phyloP scores from a whole-genome alignment of 2,329 filamentous ascomycete genomes.

The Penicillium olsonii region DNA sequence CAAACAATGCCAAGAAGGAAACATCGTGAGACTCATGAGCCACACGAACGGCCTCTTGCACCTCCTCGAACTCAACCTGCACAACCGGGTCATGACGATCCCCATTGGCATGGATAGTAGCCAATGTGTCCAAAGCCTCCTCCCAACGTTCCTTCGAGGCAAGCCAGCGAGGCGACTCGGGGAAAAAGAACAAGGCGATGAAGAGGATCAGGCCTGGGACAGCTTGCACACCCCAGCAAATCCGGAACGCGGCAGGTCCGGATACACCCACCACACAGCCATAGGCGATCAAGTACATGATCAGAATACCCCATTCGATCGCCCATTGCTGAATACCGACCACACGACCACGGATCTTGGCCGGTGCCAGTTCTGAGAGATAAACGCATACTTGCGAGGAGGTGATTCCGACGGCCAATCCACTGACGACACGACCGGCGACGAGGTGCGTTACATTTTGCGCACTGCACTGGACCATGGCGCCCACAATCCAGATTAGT shows the following conservation, averaged over 20 bases:
- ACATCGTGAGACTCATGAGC: conserved; percentile 36
- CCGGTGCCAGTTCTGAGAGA: conserved; percentile 45
- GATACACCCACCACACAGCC: conserved; percentile 37
- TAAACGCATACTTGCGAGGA: conserved; percentile 49
- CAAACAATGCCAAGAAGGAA: conserved; percentile 47
- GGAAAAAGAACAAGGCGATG: conserved; percentile 57
- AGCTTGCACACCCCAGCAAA: conserved; percentile 65
- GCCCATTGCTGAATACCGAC: conserved; percentile 49
- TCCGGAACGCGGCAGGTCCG: conserved; percentile 53
- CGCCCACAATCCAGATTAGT: conserved; percentile 27
- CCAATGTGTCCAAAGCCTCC: conserved; percentile 53
- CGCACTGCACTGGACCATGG: conserved; percentile 31
- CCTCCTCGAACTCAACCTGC: conserved; percentile 52
- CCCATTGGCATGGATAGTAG: conserved; percentile 59
- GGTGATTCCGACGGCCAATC: conserved; percentile 42
- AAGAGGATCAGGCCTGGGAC: conserved; percentile 60
- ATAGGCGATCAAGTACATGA: conserved; percentile 48
- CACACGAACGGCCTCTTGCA: conserved; percentile 35
- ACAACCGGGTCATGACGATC: conserved; percentile 57
- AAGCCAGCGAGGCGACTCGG: conserved; percentile 63
- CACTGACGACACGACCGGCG: conserved; percentile 30
- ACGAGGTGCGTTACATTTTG: conserved; percentile 28
- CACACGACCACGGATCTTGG: conserved; percentile 44
- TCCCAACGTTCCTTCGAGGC: conserved; percentile 61
- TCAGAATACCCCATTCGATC: conserved; percentile 47